A percentile compares a stretch with the other conserved stretches of the same genome.
phyloP scores from a whole-genome alignment of 129 eudicot genomes.

The Lactuca saligna region DNA sequence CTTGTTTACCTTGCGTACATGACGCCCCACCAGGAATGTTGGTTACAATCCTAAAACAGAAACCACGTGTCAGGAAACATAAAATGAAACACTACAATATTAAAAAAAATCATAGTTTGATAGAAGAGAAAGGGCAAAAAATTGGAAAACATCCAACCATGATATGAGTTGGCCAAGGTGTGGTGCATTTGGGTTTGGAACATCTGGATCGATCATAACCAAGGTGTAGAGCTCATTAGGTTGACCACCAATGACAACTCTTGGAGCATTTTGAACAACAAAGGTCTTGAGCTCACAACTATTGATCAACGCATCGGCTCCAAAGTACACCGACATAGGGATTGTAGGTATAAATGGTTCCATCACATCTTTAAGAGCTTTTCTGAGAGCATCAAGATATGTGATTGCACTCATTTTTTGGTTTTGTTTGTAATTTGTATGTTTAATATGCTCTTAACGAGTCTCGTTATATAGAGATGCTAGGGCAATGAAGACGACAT shows the following conservation, averaged over 20 bases:
- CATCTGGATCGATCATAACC: constrained; percentile 12
- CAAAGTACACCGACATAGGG: neutral
- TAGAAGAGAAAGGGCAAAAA: neutral
- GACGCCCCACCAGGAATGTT: constrained; percentile 14
- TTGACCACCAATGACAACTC: constrained; percentile 18
- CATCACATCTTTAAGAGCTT: neutral
- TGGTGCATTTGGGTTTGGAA: constrained; percentile 25
- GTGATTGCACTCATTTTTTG: neutral
- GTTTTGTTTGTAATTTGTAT: neutral
- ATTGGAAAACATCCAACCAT: constrained; percentile 5
- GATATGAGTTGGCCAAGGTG: neutral
- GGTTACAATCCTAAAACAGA: constrained; percentile 21
- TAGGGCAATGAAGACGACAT: neutral
- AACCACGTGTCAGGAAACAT: neutral
- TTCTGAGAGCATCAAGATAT: neutral
- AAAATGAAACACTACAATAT: neutral
- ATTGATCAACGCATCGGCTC: neutral
- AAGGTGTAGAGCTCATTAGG: constrained; percentile 16
- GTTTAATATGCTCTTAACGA: neutral
- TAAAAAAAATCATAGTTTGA: neutral
- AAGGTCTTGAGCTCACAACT: neutral
- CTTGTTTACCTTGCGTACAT: constrained; percentile 10
- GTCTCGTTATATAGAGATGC: constrained; percentile 8
- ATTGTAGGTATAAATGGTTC: constrained; percentile 11
- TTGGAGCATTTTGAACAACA: constrained; percentile 14